Percentiles rank a stretch among this genome's conserved stretches.
These are phyloP conservation scores for Mortierella polycephala DNA, from an alignment of 371 early-diverging fungal genomes.

Conservation along the genomic window DNA sequence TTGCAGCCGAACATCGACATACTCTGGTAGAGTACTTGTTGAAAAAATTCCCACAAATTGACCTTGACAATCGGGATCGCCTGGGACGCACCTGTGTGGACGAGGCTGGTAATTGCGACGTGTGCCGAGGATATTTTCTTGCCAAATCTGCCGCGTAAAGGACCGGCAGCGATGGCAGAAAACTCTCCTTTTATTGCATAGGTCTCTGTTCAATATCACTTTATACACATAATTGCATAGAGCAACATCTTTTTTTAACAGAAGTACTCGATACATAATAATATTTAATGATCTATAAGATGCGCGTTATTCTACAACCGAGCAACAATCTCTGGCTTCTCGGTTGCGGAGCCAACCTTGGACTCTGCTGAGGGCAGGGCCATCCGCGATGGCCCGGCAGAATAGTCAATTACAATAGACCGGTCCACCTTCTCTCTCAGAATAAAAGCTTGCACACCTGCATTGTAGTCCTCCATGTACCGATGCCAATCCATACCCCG, in stretches of 20 bases:
- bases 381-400: constrained; percentile 6
- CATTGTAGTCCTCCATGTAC: constrained; percentile 47
- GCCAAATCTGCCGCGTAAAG: constrained; percentile 4
- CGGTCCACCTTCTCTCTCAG: constrained; percentile 40
- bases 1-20: constrained; percentile 49
- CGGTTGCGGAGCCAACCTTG: background rate
- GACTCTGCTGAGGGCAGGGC: background rate
- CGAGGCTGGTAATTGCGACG: constrained; percentile 36
- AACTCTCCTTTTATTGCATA: too few relatives aligned
- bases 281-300: background rate
- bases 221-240: too few relatives aligned
- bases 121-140: constrained; percentile 19
- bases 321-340: constrained; percentile 22
- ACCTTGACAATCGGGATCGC: constrained; percentile 35
- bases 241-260: background rate
- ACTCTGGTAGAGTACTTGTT: constrained; percentile 26
- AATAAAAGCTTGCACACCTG: constrained; percentile 44
- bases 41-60: constrained; percentile 27
- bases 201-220: too few relatives aligned
- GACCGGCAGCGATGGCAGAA: background rate
- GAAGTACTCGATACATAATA: background rate
- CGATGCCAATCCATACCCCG: constrained; percentile 44
- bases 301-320: constrained; percentile 8
- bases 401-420: constrained; percentile 25
- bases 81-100: constrained; percentile 50